A percentile compares a stretch with the other conserved stretches of the same genome.
These are phyloP conservation scores for Gossypium rotundifolium DNA, from an alignment of 345 rosid species.

Conservation along the genomic window DNA sequence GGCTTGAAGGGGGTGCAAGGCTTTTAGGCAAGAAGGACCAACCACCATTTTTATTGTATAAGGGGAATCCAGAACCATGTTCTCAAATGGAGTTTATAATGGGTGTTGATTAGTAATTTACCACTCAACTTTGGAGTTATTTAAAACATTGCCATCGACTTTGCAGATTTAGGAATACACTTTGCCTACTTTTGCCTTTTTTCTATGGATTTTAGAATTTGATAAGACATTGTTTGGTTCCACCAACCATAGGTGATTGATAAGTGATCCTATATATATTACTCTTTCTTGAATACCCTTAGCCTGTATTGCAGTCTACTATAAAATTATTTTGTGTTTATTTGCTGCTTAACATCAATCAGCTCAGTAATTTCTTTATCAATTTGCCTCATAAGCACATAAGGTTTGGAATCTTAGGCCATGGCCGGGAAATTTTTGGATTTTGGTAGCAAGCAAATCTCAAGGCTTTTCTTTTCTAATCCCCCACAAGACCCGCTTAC, in stretches of 20 bases:
- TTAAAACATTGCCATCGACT: slow-evolving; percentile 37
- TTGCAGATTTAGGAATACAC: slow-evolving; percentile 24
- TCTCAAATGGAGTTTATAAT: slow-evolving; percentile 23
- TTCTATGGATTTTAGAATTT: slow-evolving; percentile 18
- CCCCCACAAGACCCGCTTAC: slow-evolving; percentile 24
- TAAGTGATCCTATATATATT: slow-evolving; percentile 1
- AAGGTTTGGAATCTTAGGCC: slow-evolving; percentile 4
- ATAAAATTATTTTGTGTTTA: not conserved
- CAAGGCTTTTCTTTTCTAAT: not conserved
- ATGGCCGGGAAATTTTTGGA: slow-evolving; percentile 13
- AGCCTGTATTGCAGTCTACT: not conserved
- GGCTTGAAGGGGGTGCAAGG: slow-evolving; percentile 24
- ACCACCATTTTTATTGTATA: slow-evolving; percentile 20
- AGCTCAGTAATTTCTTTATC: not conserved
- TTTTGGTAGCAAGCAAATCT: slow-evolving; percentile 17
- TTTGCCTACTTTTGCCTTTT: slow-evolving; percentile 5
- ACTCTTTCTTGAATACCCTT: not conserved
- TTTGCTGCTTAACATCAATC: no score
- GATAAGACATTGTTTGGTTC: slow-evolving; percentile 12
- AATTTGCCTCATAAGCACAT: not conserved
- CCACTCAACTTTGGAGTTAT: slow-evolving; percentile 33
- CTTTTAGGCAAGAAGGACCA: slow-evolving; percentile 19
- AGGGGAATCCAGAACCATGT: slow-evolving; percentile 4
- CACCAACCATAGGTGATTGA: not conserved
- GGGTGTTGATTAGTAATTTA: slow-evolving; percentile 25